phyloP scores from a whole-genome alignment of 2,329 filamentous ascomycete species.

The Stylonectria norvegica region DNA sequence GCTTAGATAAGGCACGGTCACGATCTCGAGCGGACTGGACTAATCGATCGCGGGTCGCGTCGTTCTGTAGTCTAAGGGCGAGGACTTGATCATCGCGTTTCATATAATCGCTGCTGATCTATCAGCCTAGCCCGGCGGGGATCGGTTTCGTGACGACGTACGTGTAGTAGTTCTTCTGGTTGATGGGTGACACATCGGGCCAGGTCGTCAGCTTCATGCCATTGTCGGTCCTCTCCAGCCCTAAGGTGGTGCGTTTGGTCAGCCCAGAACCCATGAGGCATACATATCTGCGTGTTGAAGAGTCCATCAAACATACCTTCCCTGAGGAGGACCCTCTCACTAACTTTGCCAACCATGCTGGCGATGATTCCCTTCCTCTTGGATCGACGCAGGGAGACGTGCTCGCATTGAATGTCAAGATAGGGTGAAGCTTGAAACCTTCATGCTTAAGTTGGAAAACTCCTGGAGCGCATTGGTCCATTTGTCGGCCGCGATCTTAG shows the following conservation, averaged over 20 bases:
- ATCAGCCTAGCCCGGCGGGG: slow-evolving; percentile 14
- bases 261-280: slow-evolving; percentile 18
- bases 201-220: slow-evolving; percentile 94
- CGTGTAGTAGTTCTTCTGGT: slow-evolving; percentile 99
- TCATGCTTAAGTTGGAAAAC: slow-evolving; percentile 25
- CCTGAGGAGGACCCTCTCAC: slow-evolving; percentile 60
- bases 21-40: slow-evolving; percentile 83
- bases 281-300: slow-evolving; percentile 6
- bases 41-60: slow-evolving; percentile 79
- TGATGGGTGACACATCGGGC: slow-evolving; percentile 90
- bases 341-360: slow-evolving; percentile 62
- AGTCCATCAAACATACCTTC: slow-evolving; percentile 47
- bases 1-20: slow-evolving; percentile 78
- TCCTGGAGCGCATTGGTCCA: slow-evolving; percentile 23
- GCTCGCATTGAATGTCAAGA: slow-evolving; percentile 21
- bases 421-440: slow-evolving; percentile 14
- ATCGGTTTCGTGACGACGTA: slow-evolving; percentile 41
- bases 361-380: slow-evolving; percentile 14
- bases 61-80: slow-evolving; percentile 80
- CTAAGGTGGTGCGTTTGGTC: slow-evolving; percentile 47
- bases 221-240: slow-evolving; percentile 95
- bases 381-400: slow-evolving; percentile 8
- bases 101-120: slow-evolving; percentile 74
- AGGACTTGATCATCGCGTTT: slow-evolving; percentile 97
- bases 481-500: slow-evolving; percentile 15